phyloP scores from a whole-genome alignment of 768 basidiomycete species.

The Clitopilus hobsonii region DNA sequence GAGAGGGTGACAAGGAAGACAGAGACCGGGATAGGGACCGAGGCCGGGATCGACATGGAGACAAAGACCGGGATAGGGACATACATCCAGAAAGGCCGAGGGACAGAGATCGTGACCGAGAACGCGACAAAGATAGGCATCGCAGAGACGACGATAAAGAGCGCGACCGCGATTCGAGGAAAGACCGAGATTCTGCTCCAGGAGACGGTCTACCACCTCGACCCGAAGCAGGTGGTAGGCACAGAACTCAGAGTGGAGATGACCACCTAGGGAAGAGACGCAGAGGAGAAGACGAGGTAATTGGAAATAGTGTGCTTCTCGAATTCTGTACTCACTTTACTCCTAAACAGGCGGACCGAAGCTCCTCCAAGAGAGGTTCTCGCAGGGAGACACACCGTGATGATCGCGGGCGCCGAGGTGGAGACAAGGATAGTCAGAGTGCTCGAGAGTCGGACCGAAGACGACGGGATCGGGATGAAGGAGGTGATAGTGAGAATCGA shows the following conservation, averaged over 20 bases:
- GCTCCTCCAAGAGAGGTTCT: constrained; percentile 76
- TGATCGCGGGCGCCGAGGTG: constrained; percentile 59
- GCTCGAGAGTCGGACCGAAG: constrained; percentile 64
- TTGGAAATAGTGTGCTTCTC: constrained; percentile 18
- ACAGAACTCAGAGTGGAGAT: constrained; percentile 48
- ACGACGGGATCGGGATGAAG: constrained; percentile 57
- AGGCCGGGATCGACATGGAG: constrained; percentile 44
- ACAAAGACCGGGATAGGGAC: constrained; percentile 52
- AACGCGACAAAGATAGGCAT: constrained; percentile 49
- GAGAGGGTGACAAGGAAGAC: constrained; percentile 44
- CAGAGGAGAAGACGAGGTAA: constrained; percentile 72
- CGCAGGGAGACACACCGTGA: constrained; percentile 77
- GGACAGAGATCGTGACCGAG: constrained; percentile 32
- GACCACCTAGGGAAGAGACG: constrained; percentile 73
- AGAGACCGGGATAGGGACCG: constrained; percentile 43
- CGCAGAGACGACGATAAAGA: constrained; percentile 56
- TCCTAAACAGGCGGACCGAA: constrained; percentile 50
- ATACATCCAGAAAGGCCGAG: constrained; percentile 53
- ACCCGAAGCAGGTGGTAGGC: constrained; percentile 49
- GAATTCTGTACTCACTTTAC: constrained; percentile 10
- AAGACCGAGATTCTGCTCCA: constrained; percentile 47
- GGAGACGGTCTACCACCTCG: constrained; percentile 44
- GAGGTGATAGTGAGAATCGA: constrained; percentile 44
- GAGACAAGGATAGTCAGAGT: constrained; percentile 65
- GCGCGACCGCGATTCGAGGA: constrained; percentile 58